A percentile compares a stretch with the other conserved stretches of the same genome.
phyloP scores from a whole-genome alignment of 2,329 filamentous ascomycete genomes.

The Colletotrichum phormii region DNA sequence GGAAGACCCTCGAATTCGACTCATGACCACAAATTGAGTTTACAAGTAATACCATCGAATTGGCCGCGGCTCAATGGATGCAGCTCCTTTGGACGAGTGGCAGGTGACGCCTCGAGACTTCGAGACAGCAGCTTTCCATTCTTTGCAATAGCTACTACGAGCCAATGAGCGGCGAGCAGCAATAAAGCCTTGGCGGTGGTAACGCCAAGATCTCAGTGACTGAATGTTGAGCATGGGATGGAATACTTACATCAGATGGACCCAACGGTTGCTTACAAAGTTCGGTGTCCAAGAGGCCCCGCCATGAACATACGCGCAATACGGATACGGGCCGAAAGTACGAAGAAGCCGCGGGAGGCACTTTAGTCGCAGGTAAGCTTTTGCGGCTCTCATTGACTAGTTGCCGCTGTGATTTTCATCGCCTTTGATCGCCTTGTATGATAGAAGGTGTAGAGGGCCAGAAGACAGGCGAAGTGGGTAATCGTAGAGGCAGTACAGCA shows the following conservation, averaged over 20 bases:
- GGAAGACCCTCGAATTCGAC: neutral
- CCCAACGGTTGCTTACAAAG: slow-evolving; percentile 6
- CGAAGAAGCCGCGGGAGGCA: neutral
- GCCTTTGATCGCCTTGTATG: neutral
- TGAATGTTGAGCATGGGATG: slow-evolving; percentile 11
- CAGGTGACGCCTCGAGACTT: neutral
- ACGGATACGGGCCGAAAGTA: slow-evolving; percentile 11
- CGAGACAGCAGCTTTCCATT: neutral
- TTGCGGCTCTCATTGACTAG: neutral
- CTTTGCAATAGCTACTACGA: slow-evolving; percentile 5
- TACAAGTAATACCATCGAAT: neutral
- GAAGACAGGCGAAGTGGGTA: slow-evolving; percentile 11
- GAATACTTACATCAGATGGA: slow-evolving; percentile 12
- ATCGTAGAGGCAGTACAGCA: neutral
- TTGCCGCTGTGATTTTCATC: neutral
- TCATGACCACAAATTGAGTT: neutral
- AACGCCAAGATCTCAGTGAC: slow-evolving; percentile 5
- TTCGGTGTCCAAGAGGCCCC: neutral
- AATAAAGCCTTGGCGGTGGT: neutral
- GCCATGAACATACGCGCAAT: slow-evolving; percentile 17
- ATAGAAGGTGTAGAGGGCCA: neutral
- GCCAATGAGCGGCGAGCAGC: slow-evolving; percentile 3
- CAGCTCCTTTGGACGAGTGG: neutral
- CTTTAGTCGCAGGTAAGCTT: too few species aligned
- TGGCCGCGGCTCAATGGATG: too few species aligned